Percentiles rank a stretch among this genome's conserved stretches.
Conservation (phyloP, 768 basidiomycete species). For the Suillus subaureus region DNA sequence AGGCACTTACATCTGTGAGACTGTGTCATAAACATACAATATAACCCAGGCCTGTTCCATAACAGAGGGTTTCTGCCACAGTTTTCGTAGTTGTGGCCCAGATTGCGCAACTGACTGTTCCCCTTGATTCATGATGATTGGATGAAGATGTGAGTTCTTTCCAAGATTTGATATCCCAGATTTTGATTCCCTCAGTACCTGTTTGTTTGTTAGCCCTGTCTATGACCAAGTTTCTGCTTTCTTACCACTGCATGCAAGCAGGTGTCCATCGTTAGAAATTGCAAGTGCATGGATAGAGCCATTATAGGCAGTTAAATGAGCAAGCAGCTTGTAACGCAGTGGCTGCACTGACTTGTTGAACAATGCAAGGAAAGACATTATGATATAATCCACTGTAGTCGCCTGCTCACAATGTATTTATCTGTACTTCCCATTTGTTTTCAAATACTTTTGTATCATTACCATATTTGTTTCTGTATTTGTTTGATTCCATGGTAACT, state of each 20-base stretch:
- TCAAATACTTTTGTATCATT: neutral
- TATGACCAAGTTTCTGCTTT: neutral
- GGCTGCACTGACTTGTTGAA: neutral
- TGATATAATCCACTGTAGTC: neutral
- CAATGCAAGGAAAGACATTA: neutral
- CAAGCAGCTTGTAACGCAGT: neutral
- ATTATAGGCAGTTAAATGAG: neutral
- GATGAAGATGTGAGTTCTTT: conserved; percentile 6
- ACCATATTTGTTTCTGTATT: no score
- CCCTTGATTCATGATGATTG: neutral
- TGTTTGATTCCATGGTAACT: conserved; percentile 1
- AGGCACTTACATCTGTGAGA: no score
- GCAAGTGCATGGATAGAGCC: neutral
- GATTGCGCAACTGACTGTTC: conserved; percentile 3
- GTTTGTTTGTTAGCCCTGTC: neutral
- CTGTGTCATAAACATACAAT: no score
- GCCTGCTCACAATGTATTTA: conserved; percentile 1
- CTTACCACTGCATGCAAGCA: conserved; percentile 11
- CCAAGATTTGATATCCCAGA: conserved; percentile 8
- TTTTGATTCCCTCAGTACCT: conserved; percentile 8
- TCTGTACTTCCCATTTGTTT: neutral
- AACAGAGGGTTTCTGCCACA: conserved; percentile 10
- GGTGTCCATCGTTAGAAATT: conserved; percentile 3
- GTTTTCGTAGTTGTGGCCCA: conserved; percentile 11
- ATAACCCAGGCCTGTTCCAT: conserved; percentile 10